phyloP scores from a whole-genome alignment of 164 flowering plant species.

The Magnolia sinica region DNA sequence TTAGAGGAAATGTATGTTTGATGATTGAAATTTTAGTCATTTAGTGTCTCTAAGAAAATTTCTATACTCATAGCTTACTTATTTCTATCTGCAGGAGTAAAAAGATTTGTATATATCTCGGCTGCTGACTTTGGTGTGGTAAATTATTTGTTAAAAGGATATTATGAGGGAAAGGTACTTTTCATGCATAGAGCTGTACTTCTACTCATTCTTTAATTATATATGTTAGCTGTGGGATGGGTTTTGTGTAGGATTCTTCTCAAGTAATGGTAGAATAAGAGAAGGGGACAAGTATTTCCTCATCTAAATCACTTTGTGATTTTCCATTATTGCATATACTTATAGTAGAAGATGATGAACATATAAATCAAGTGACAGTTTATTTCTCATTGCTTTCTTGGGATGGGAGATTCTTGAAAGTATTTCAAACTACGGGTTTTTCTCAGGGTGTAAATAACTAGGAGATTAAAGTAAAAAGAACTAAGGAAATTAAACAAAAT shows the following conservation, averaged over 20 bases:
- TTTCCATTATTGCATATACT: too few relatives aligned
- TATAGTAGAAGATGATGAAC: too few relatives aligned
- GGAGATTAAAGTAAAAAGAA: too few relatives aligned
- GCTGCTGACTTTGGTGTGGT: slow-evolving; percentile 93
- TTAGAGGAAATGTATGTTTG: too few relatives aligned
- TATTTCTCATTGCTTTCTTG: too few relatives aligned
- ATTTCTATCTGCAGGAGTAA: slow-evolving; percentile 58
- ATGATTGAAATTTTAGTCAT: too few relatives aligned
- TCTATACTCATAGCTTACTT: not conserved
- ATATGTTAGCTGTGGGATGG: not conserved
- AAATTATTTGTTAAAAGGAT: slow-evolving; percentile 78
- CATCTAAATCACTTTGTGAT: not conserved
- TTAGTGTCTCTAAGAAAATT: too few relatives aligned
- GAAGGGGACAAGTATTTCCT: not conserved
- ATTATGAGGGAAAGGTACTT: slow-evolving; percentile 94
- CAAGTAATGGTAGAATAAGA: not conserved
- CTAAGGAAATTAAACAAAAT: too few relatives aligned
- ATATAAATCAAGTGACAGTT: too few relatives aligned
- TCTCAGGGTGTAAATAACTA: too few relatives aligned
- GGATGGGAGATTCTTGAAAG: too few relatives aligned
- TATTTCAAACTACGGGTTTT: too few relatives aligned
- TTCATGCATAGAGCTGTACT: not conserved
- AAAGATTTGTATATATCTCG: slow-evolving; percentile 88
- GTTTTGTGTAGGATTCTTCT: not conserved
- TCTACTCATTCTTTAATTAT: not conserved